phyloP scores from a whole-genome alignment of 257 asterid genomes.

The Fraxinus anomala region DNA sequence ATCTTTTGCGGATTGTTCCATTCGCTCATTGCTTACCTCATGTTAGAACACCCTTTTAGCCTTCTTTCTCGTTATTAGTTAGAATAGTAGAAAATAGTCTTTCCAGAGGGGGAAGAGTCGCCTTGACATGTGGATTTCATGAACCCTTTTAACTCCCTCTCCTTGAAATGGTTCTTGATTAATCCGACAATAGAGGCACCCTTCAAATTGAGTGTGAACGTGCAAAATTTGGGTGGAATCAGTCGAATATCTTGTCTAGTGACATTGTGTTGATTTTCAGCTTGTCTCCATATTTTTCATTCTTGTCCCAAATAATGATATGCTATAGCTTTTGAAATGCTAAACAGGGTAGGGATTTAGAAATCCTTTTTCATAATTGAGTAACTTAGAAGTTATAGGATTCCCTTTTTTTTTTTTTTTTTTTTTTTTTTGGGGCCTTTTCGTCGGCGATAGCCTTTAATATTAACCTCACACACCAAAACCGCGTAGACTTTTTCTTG shows the following conservation, averaged over 20 bases:
- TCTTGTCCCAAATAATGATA: neutral
- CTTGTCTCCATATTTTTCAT: neutral
- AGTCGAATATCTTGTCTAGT: too few relatives aligned
- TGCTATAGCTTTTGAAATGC: neutral
- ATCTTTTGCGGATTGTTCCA: too few relatives aligned
- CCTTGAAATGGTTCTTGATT: neutral
- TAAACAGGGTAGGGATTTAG: neutral
- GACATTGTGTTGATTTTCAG: neutral
- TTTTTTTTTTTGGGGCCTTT: neutral
- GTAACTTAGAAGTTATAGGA: neutral
- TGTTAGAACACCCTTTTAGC: too few relatives aligned
- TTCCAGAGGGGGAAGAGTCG: neutral
- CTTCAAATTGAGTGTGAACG: neutral
- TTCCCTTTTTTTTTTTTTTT: too few relatives aligned
- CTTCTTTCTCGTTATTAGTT: too few relatives aligned
- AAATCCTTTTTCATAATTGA: too few relatives aligned
- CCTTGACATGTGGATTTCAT: neutral
- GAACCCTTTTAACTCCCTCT: neutral
- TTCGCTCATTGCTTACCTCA: too few relatives aligned
- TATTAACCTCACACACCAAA: conserved; percentile 20
- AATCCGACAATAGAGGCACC: neutral
- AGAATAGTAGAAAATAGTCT: neutral
- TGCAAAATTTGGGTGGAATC: neutral
- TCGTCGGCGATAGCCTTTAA: conserved; percentile 40
- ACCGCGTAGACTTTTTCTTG: conserved; percentile 65